A percentile compares a stretch with the other conserved stretches of the same genome.
These are phyloP conservation scores for Polyporus tsugae DNA, from an alignment of 1,284 basidiomycete genomes.

Conservation along the genomic window DNA sequence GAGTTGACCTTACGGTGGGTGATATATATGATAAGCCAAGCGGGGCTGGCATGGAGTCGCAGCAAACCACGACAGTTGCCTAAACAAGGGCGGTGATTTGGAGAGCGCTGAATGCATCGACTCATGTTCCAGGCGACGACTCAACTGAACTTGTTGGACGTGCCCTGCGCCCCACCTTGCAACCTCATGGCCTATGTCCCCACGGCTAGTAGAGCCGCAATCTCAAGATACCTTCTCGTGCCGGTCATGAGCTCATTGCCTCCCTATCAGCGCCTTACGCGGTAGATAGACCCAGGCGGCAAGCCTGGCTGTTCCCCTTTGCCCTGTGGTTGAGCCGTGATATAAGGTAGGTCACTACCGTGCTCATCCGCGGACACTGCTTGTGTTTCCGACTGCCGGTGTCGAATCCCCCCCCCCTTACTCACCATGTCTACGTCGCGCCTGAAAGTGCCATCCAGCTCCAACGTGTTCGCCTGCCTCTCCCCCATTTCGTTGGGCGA, in stretches of 20 bases:
- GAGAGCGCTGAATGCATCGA: conserved; percentile 5
- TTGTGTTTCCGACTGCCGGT: conserved; percentile 6
- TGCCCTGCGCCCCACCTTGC: conserved; percentile 9
- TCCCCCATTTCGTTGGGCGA: conserved; percentile 19
- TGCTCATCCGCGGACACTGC: background rate
- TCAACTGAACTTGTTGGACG: conserved; percentile 5
- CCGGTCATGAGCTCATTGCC: conserved; percentile 23
- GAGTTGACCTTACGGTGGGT: background rate
- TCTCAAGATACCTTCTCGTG: conserved; percentile 15
- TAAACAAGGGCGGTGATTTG: conserved; percentile 7
- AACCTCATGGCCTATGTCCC: conserved; percentile 12
- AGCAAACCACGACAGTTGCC: conserved; percentile 29
- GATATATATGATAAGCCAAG: background rate
- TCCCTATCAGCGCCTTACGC: conserved; percentile 22
- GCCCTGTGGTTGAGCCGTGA: conserved; percentile 28
- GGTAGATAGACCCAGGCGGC: conserved; percentile 23
- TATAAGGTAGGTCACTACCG: conserved; percentile 22
- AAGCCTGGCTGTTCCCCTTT: conserved; percentile 30
- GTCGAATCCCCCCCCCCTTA: background rate
- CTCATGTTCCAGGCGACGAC: conserved; percentile 17
- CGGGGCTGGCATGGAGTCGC: background rate
- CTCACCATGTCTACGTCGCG: background rate
- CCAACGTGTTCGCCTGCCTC: conserved; percentile 15
- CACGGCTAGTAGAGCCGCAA: conserved; percentile 4
- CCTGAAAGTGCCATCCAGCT: background rate